Conservation (phyloP, 2,329 filamentous ascomycete species). For the Nemania sp. region DNA sequence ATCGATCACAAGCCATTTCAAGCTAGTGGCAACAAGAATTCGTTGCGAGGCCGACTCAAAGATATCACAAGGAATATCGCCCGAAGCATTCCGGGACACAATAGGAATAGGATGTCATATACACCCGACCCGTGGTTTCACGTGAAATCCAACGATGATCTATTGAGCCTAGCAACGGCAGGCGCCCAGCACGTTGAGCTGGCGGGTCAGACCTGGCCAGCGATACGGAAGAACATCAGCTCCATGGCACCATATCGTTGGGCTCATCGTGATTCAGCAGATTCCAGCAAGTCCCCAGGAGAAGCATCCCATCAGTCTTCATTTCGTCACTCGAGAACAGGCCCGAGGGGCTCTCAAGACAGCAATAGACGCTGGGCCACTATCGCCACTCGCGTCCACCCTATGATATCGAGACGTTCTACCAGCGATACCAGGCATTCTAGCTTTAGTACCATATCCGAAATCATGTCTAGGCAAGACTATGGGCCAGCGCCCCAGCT, state of each 20-base stretch:
- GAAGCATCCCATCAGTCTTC: constrained; percentile 18
- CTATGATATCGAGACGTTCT: constrained; percentile 5
- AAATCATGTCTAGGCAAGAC: constrained; percentile 17
- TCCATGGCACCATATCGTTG: constrained; percentile 44
- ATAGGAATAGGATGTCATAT: constrained; percentile 7
- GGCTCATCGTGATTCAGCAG: constrained; percentile 31
- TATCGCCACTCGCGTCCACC: constrained; percentile 24
- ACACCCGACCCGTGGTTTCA: constrained; percentile 21
- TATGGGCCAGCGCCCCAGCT: constrained; percentile 38
- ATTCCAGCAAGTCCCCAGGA: constrained; percentile 18
- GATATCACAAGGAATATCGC: constrained; percentile 30
- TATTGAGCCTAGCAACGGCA: constrained; percentile 2
- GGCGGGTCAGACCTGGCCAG: constrained; percentile 35
- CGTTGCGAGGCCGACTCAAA: constrained; percentile 37
- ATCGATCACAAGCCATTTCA: constrained; percentile 6
- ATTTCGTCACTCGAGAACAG: constrained; percentile 12
- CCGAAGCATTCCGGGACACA: neutral
- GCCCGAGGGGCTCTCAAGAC: constrained; percentile 8
- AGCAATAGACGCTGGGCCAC: constrained; percentile 26
- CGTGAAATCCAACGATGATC: constrained; percentile 17
- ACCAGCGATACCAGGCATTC: constrained; percentile 27
- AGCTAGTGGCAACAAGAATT: constrained; percentile 22
- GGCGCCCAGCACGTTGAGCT: constrained; percentile 19
- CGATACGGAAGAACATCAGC: constrained; percentile 42
- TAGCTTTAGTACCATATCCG: constrained; percentile 37